Conservation (phyloP, 352 stramenopile genomes). For the Saprolegnia diclina region DNA sequence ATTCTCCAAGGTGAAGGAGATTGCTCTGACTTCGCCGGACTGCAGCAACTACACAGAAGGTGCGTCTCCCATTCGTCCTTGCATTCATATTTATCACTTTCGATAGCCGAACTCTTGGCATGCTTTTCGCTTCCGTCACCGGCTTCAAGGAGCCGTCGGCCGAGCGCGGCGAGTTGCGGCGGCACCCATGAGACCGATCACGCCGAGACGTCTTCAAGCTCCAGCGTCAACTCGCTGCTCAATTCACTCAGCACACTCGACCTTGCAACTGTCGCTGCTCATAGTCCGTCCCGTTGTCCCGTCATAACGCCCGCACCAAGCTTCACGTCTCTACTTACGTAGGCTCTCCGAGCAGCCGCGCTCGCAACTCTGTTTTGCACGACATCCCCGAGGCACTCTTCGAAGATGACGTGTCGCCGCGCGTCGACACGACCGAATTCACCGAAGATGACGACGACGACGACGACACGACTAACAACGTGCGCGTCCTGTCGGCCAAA, state of each 20-base stretch:
- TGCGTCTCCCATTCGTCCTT: background rate
- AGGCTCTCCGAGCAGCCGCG: background rate
- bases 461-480: background rate
- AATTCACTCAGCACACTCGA: slow-evolving; percentile 6
- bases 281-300: background rate
- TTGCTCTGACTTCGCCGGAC: slow-evolving; percentile 4
- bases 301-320: background rate
- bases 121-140: slow-evolving; percentile 6
- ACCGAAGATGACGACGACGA: slow-evolving; percentile 1
- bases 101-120: slow-evolving; percentile 13
- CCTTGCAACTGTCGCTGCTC: background rate
- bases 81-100: background rate
- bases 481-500: slow-evolving; percentile 12
- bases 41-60: slow-evolving; percentile 7
- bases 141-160: background rate
- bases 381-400: slow-evolving; percentile 10
- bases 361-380: slow-evolving; percentile 4
- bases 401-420: slow-evolving; percentile 15
- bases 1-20: slow-evolving; percentile 17
- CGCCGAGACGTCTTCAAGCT: background rate
- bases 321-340: background rate
- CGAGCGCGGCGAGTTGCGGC: background rate
- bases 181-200: background rate
- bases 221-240: slow-evolving; percentile 7
- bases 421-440: background rate